Evolutionary conservation across 306 rosid genomes (phyloP), one percentile per base, ranked within the genome.

Genomic region (Vigna reflexopilosa): DNA sequence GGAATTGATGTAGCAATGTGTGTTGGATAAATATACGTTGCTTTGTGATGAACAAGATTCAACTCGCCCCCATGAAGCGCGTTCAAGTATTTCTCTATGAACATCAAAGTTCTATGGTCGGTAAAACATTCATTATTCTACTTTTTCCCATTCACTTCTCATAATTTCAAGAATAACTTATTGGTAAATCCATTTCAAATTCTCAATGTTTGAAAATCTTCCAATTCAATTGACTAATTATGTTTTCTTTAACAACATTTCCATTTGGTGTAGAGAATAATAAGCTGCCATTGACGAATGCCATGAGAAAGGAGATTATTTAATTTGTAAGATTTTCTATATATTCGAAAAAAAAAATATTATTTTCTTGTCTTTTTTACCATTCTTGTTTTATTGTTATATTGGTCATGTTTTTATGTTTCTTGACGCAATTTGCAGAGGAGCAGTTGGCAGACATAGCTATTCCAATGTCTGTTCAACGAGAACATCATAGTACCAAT

Each of bases 391-490:
- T 19, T 19, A 6, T 24, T 45, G 54, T 28, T 70, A 17, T 28
- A 22, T 56, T 40, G 19, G 4, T 42, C 10, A 7, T 8, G 45
- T 72, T 42, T 55, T 51, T 50, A 9, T 13, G 15, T 61, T 62
- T 51, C 59, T 52, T 57, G 30, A 75, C 48, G 48, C 11, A 12
- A 67, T 66, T 45, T 84, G 85, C 89, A 79, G 86, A 70, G 73
- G 34, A 74, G 51, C 56, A 66, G 66, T 66, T 74, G 81, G 72
- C 12, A 70, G 48, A 80, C 17, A 64, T 26, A 88, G 83, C 30
- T 80, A 68, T 80, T 77, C 44, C 74, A 69, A 79, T 71, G 90
- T 81, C 92, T 65, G 17, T 88, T 75, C 88, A 73, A 59, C 93
- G 67, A 19, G 84, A 86, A 4, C 80, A 82, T 73, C 75, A 87